These are phyloP conservation scores for Aureobasidium sp. DNA, from an alignment of 2,329 filamentous ascomycete genomes.

Conservation along the genomic window DNA sequence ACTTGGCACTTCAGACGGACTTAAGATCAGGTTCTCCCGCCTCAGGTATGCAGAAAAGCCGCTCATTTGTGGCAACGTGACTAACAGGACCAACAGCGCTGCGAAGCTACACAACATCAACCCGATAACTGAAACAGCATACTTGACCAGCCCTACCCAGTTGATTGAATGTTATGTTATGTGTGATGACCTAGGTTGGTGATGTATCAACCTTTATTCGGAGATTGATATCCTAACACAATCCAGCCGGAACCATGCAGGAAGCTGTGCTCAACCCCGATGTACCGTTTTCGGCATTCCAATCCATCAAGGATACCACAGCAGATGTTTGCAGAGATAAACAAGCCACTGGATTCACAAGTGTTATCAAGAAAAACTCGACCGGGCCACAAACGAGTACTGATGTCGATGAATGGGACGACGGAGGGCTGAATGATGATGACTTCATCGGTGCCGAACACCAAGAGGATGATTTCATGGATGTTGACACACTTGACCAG, in stretches of 20 bases:
- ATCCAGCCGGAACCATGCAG: constrained; percentile 47
- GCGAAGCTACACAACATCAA: constrained; percentile 55
- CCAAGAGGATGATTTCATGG: constrained; percentile 34
- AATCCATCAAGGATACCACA: constrained; percentile 30
- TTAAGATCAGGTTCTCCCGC: constrained; percentile 58
- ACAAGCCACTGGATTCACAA: constrained; percentile 34
- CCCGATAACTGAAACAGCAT: constrained; percentile 50
- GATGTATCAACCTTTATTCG: no score
- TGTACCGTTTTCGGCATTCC: constrained; percentile 39
- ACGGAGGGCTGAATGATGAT: constrained; percentile 44
- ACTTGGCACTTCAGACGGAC: constrained; percentile 60
- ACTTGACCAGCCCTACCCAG: constrained; percentile 46
- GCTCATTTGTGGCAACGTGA: not conserved
- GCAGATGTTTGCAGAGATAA: constrained; percentile 31
- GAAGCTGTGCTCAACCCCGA: constrained; percentile 44
- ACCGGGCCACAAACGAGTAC: not conserved
- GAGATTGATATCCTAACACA: not conserved
- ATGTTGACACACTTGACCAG: constrained; percentile 45
- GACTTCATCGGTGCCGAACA: constrained; percentile 40
- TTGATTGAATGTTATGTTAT: constrained; percentile 60
- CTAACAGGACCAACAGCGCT: constrained; percentile 39
- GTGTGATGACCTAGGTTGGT: constrained; percentile 71
- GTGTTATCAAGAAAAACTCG: not conserved
- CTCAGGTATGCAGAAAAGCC: constrained; percentile 37
- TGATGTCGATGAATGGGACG: constrained; percentile 40